A percentile compares a stretch with the other conserved stretches of the same genome.
Conservation (phyloP, 1,139 yeast species). For the Chernovozyma aurita region DNA sequence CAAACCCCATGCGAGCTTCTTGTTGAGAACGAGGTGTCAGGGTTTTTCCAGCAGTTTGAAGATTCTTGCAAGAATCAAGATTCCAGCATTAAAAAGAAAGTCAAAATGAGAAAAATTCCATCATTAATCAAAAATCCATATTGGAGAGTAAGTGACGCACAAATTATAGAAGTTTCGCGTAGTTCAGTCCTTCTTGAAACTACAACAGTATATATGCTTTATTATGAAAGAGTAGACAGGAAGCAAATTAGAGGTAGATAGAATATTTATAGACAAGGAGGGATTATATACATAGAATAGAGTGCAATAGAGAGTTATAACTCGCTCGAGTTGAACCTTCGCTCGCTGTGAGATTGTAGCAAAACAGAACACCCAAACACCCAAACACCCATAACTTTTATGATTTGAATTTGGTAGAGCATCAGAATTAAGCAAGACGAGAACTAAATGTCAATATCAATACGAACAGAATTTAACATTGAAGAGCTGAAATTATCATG, state of each 20-base stretch:
- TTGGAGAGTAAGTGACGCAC: slow-evolving; percentile 85
- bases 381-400: too few relatives aligned
- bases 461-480: too few relatives aligned
- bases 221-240: slow-evolving; percentile 59
- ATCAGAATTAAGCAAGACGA: background rate
- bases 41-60: slow-evolving; percentile 14
- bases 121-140: slow-evolving; percentile 58
- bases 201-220: slow-evolving; percentile 75
- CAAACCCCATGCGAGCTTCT: slow-evolving; percentile 43
- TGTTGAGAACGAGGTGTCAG: slow-evolving; percentile 27
- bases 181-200: slow-evolving; percentile 63
- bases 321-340: too few relatives aligned
- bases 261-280: too few relatives aligned
- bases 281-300: too few relatives aligned
- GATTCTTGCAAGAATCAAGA: slow-evolving; percentile 7
- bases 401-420: too few relatives aligned
- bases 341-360: too few relatives aligned
- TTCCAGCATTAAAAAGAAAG: slow-evolving; percentile 9
- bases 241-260: slow-evolving; percentile 12
- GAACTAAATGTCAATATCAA: background rate
- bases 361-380: too few relatives aligned
- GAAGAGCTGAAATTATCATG: too few relatives aligned
- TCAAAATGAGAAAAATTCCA: slow-evolving; percentile 49
- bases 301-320: too few relatives aligned
- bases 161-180: slow-evolving; percentile 58